Evolutionary conservation across 352 stramenopile species (phyloP).

Genomic region (Phytophthora cactorum): DNA sequence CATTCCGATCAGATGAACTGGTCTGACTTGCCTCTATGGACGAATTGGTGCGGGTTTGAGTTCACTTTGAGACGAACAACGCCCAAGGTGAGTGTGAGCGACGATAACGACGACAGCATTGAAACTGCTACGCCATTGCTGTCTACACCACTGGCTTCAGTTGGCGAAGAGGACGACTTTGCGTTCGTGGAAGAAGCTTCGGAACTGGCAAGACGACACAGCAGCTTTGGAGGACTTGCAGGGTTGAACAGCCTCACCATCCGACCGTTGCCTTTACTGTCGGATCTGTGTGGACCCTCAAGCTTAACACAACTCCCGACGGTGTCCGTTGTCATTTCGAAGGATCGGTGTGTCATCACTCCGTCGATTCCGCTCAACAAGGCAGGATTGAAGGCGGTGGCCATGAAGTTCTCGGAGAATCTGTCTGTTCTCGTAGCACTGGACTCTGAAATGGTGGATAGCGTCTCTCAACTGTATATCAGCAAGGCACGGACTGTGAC

Average conservation of each 20-base stretch:
- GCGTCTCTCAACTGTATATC: slow-evolving; percentile 75
- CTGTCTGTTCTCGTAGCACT: slow-evolving; percentile 78
- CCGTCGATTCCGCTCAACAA: slow-evolving; percentile 73
- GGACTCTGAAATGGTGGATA: slow-evolving; percentile 79
- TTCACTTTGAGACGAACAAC: slow-evolving; percentile 49
- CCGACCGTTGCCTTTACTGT: slow-evolving; percentile 52
- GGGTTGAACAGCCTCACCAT: slow-evolving; percentile 47
- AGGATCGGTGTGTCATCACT: slow-evolving; percentile 60
- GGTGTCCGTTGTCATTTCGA: slow-evolving; percentile 48
- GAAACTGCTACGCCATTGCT: slow-evolving; percentile 2
- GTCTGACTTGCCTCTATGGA: slow-evolving; percentile 67
- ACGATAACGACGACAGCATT: slow-evolving; percentile 9
- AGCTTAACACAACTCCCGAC: slow-evolving; percentile 66
- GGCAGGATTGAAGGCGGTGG: slow-evolving; percentile 60
- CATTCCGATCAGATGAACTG: slow-evolving; percentile 45
- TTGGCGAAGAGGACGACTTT: slow-evolving; percentile 74
- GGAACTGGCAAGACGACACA: slow-evolving; percentile 62
- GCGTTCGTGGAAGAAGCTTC: slow-evolving; percentile 80
- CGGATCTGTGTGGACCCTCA: slow-evolving; percentile 49
- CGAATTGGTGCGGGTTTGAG: slow-evolving; percentile 71
- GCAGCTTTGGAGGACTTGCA: slow-evolving; percentile 62
- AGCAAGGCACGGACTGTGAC: slow-evolving; percentile 78
- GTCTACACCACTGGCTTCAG: slow-evolving; percentile 28
- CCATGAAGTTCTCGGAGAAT: slow-evolving; percentile 86
- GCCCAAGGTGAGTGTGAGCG: slow-evolving; percentile 7